Conservation (phyloP, 2,329 filamentous ascomycete species). For the Hawksworthiomyces lignivorus region DNA sequence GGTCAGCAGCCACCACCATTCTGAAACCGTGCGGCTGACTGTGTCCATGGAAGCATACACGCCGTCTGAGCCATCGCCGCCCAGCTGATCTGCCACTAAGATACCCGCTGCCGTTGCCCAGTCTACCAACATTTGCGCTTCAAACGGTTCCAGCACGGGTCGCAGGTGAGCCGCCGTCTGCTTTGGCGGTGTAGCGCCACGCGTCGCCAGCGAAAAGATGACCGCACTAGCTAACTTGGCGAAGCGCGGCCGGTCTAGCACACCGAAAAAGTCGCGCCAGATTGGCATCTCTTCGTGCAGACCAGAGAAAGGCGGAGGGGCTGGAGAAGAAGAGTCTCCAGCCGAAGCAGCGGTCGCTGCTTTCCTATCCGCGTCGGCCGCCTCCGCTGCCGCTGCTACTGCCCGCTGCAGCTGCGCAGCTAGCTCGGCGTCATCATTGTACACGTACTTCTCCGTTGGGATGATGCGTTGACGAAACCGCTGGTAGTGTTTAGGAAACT, state of each 20-base stretch:
- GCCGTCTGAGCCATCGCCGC: constrained; percentile 22
- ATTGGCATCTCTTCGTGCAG: constrained; percentile 51
- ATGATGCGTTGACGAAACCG: constrained; percentile 54
- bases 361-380: constrained; percentile 29
- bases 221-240: constrained; percentile 55
- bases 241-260: constrained; percentile 54
- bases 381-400: not conserved
- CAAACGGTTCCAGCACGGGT: constrained; percentile 54
- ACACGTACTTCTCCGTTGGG: constrained; percentile 52
- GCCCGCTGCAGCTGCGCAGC: not conserved
- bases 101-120: constrained; percentile 52
- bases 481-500: constrained; percentile 57
- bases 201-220: constrained; percentile 53
- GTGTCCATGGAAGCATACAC: not conserved
- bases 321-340: constrained; percentile 20
- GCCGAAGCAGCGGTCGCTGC: constrained; percentile 29
- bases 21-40: constrained; percentile 38
- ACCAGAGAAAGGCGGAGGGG: constrained; percentile 32
- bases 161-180: constrained; percentile 49
- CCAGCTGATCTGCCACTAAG: constrained; percentile 26
- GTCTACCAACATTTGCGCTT: constrained; percentile 48
- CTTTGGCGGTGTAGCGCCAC: constrained; percentile 47
- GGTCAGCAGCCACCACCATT: constrained; percentile 62
- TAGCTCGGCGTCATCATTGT: constrained; percentile 19
- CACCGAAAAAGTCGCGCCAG: constrained; percentile 64